Base-by-base conservation (phyloP, 192 early-diverging fungal species). In the Gamsiella multidivaricata region DNA sequence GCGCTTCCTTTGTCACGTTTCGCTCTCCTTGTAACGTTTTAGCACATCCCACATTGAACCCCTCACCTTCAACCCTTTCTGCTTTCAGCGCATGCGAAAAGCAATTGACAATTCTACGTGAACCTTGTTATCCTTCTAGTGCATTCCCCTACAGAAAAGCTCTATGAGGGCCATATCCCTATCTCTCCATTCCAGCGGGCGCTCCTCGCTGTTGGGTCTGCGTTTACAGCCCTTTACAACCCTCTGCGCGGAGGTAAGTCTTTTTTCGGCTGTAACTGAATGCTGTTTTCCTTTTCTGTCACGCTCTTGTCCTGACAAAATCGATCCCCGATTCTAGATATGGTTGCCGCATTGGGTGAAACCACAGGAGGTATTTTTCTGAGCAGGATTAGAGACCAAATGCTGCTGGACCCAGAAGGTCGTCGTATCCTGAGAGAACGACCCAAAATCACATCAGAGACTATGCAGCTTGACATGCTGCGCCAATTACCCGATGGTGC, bases 321-420 rank as follows among this genome's bases (percentile, higher is more conserved):
- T 36, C 14, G 10, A 39, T 14, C 20, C 32, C 54, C 29, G 29
- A 15, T 11, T 53, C 36, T 67, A 94, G 94, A 96, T 61, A 93
- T 94, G 88, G 87, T 96, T 17, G 94, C 94, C 3, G 84, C 88
- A 22, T 86, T 99, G 23, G 97, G 95, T 37, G 97, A 99, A 72
- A 89, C 93, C 10, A 98, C 96, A 15, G 88, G 93, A 17, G 83
- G 82, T n/a, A 75, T 82, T 0, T 89, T 88, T 65, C 80, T 98
- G 20, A 75, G 65, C 25, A 78, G 83, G 20, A 90, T 97, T 72
- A 87, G 95, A 31, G 83, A 89, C 62, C 84, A 88, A 43, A 96
- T 99, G 96, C 82, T 97, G 6, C 55, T 76, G 34, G 87, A 91
- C 55, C 70, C 83, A 15, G 84, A 81, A 2, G 97, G 97, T 9